Conservation (phyloP, 352 stramenopile genomes). For the Elongisporangium senticosum region DNA sequence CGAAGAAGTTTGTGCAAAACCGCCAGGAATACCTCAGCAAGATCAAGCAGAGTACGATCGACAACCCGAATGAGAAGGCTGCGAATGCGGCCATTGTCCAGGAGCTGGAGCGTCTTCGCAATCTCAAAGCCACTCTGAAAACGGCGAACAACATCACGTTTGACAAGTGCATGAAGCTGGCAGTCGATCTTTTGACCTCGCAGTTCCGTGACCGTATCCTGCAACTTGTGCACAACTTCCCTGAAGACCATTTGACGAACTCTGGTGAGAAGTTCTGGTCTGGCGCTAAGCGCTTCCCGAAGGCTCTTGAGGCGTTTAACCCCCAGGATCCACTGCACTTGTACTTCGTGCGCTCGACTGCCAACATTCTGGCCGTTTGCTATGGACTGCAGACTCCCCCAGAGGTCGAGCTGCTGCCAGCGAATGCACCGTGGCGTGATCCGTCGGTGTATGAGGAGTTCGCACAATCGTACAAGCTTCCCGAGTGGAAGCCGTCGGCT, state of each 20-base stretch:
- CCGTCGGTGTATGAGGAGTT: slow-evolving; percentile 56
- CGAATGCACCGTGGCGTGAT: slow-evolving; percentile 84
- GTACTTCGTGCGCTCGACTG: slow-evolving; percentile 73
- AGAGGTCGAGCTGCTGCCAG: slow-evolving; percentile 56
- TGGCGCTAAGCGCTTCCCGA: slow-evolving; percentile 78
- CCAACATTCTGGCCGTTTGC: slow-evolving; percentile 78
- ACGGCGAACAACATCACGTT: slow-evolving; percentile 55
- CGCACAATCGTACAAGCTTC: slow-evolving; percentile 27
- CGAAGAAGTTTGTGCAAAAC: slow-evolving; percentile 82
- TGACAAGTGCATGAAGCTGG: slow-evolving; percentile 62
- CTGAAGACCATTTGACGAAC: slow-evolving; percentile 78
- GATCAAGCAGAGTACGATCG: slow-evolving; percentile 58
- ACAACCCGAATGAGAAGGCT: slow-evolving; percentile 71
- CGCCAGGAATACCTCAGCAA: slow-evolving; percentile 70
- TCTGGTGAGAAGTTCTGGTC: slow-evolving; percentile 83
- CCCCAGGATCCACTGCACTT: slow-evolving; percentile 56
- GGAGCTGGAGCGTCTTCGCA: slow-evolving; percentile 64
- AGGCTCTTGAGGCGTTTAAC: slow-evolving; percentile 58
- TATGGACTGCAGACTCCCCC: slow-evolving; percentile 67
- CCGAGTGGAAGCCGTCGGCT: slow-evolving; percentile 59
- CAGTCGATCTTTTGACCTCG: slow-evolving; percentile 70
- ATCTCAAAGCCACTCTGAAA: slow-evolving; percentile 46
- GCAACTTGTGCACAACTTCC: slow-evolving; percentile 83
- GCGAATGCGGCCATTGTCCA: slow-evolving; percentile 60
- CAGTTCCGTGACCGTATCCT: slow-evolving; percentile 88